Evolutionary conservation across 148 eudicot genomes (phyloP).

Genomic region (Heliamphora exappendiculata): DNA sequence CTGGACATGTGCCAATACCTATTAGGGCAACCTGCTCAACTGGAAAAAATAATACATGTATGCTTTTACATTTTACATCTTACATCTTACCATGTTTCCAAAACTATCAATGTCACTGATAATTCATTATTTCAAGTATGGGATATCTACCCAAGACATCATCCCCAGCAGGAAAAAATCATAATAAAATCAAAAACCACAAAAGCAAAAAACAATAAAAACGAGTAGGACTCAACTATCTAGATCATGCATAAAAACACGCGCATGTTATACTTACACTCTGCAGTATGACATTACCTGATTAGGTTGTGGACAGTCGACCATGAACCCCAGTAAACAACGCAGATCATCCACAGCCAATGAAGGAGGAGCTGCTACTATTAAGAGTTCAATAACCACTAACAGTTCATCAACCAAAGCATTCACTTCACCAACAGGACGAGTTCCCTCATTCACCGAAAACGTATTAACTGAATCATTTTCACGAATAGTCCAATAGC

Average conservation of each 20-base stretch:
- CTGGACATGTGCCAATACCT: not conserved
- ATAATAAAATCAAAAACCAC: not conserved
- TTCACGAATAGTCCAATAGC: constrained; percentile 86
- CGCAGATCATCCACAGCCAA: constrained; percentile 78
- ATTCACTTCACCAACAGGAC: constrained; percentile 93
- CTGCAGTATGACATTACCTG: constrained; percentile 47
- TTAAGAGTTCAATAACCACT: constrained; percentile 79
- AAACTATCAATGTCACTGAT: not conserved
- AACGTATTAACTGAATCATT: constrained; percentile 78
- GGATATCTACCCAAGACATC: not conserved
- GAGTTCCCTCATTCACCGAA: constrained; percentile 48
- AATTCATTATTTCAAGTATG: not conserved
- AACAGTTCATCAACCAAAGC: constrained; percentile 95
- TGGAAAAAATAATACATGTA: not conserved
- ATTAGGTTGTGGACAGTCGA: constrained; percentile 93
- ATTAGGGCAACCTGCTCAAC: not conserved
- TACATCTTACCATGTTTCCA: not conserved
- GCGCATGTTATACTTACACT: not conserved
- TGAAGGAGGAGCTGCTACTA: constrained; percentile 84
- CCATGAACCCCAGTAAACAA: constrained; percentile 87
- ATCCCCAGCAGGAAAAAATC: not conserved
- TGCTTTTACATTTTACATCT: not conserved
- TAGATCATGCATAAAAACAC: not conserved
- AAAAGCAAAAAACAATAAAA: not conserved
- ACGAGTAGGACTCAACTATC: not conserved